Percentiles rank a stretch among this genome's conserved stretches.
These are phyloP conservation scores for Wickerhamomyces ciferrii DNA, from an alignment of 805 yeast species.

Conservation along the genomic window DNA sequence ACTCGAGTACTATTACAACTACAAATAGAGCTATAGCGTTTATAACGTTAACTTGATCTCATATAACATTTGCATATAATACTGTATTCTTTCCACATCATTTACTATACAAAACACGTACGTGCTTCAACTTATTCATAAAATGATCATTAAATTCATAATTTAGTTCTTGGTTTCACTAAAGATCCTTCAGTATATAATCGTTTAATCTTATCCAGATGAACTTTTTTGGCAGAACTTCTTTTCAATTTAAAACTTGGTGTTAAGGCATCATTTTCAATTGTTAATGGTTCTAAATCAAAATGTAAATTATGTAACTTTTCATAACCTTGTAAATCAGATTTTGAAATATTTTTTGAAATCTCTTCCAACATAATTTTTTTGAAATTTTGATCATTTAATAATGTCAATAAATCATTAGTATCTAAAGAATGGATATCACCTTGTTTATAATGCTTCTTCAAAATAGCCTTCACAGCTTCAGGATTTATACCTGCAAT, in stretches of 20 bases:
- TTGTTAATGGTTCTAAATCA: conserved; percentile 43
- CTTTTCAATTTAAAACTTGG: conserved; percentile 48
- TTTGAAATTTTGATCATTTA: conserved; percentile 10
- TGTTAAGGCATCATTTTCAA: conserved; percentile 46
- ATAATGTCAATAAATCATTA: background rate
- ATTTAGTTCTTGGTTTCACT: conserved; percentile 8
- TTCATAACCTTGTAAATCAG: conserved; percentile 44
- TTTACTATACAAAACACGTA: no score
- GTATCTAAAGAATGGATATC: conserved; percentile 1
- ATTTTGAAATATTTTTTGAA: background rate
- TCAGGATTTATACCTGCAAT: conserved; percentile 49
- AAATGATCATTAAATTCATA: no score
- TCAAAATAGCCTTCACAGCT: conserved; percentile 6
- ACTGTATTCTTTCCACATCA: no score
- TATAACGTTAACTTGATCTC: no score
- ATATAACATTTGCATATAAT: no score
- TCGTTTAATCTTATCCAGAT: conserved; percentile 27
- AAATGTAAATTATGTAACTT: conserved; percentile 39
- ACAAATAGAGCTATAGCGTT: no score
- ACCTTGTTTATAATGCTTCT: background rate
- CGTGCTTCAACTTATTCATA: no score
- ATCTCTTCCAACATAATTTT: background rate
- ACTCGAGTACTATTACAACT: no score
- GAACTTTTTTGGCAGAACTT: conserved; percentile 32
- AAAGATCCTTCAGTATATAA: conserved; percentile 37